Evolutionary conservation across 2,329 filamentous ascomycete species (phyloP).

Genomic region (Colletotrichum sp.): DNA sequence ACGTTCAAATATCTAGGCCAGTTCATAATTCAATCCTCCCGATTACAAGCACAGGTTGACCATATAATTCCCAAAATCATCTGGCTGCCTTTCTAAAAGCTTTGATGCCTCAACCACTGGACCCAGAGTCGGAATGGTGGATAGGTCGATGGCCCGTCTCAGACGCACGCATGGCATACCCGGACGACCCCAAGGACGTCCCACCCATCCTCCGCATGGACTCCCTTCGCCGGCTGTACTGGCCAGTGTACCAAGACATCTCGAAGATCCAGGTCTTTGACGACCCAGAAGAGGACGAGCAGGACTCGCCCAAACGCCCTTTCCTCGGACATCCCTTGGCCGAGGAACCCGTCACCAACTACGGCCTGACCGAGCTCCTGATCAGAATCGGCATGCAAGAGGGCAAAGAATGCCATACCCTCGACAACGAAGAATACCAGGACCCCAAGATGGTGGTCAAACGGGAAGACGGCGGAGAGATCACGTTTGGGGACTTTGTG

Average conservation of each 20-base stretch:
- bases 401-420: background rate
- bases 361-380: background rate
- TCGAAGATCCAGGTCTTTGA: background rate
- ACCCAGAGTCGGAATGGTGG: background rate
- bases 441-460: background rate
- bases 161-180: background rate
- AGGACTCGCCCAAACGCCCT: background rate
- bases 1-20: too few species aligned
- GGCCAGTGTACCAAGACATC: background rate
- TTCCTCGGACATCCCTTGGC: background rate
- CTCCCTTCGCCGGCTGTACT: rapidly evolving
- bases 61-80: rapidly evolving
- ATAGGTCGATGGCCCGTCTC: background rate
- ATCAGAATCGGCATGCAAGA: background rate
- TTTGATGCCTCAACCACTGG: background rate
- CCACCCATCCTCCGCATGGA: background rate
- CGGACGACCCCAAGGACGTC: background rate
- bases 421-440: background rate
- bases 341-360: background rate
- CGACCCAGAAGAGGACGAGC: background rate
- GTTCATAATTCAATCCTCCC: rapidly evolving
- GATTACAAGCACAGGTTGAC: rapidly evolving
- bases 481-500: background rate
- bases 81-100: rapidly evolving
- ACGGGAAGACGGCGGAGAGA: rapidly evolving